Evolutionary conservation across 2,329 filamentous ascomycete genomes (phyloP), one percentile per base, ranked within the genome.

Genomic region (Alternaria alternata): DNA sequence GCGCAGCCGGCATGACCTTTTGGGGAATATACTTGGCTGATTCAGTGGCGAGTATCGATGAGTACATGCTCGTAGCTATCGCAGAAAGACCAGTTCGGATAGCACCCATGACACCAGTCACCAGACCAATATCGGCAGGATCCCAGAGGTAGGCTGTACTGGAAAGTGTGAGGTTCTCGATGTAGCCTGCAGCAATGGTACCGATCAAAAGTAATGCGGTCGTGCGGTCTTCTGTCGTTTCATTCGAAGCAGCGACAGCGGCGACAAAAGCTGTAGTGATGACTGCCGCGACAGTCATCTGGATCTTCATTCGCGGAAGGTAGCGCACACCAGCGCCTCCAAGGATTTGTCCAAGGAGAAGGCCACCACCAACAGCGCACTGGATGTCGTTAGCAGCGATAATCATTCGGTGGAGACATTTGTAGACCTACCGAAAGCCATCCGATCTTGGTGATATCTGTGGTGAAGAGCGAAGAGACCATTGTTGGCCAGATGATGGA

Each of bases 401-500:
- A 24, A 7, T 7, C 14, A 5, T 20, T 24, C 7, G 14, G 6
- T 12, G 7, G 6, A 24, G 18, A 20, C 16, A 0, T 12, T 36
- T 7, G 20, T 12, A 4, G 30, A 63, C 63, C 54, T 64, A 75
- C 71, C 2, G 72, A 75, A 18, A 75, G 69, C 74, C 74, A 76
- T 20, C 74, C 73, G 5, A 71, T 72, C 52, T 69, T 66, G 9
- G 64, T 67, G 22, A 71, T 61, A 42, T 73, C 64, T 4, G 68
- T 73, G 1, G 71, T 75, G 58, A 71, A 76, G 3, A 75, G 57
- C 3, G 70, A 66, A 38, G 64, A 65, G 28, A 74, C 61, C 65
- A 75, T 73, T 1, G 65, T 74, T 1, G 74, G 74, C 74, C 74
- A 76, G 43, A 75, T 71, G 44, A 75, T 67, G 3, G 72, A 70